phyloP scores from a whole-genome alignment of 345 rosid genomes.

The Microcos paniculata region DNA sequence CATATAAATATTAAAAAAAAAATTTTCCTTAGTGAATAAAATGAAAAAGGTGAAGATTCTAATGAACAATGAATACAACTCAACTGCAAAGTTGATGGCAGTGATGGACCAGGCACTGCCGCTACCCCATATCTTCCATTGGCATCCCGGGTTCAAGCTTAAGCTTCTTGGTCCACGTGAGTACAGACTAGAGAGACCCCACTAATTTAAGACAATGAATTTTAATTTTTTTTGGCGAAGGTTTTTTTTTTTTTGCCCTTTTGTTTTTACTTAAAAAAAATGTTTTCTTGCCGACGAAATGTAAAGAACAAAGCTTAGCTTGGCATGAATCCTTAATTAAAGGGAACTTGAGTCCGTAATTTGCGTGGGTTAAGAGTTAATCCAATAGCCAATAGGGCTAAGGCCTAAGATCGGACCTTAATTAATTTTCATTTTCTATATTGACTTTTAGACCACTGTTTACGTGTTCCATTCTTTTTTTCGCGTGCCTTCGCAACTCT shows the following conservation, averaged over 20 bases:
- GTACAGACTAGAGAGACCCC: not conserved
- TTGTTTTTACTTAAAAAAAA: not conserved
- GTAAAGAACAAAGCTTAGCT: not conserved
- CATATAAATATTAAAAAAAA: no score
- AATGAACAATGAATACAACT: no score
- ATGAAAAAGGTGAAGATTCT: no score
- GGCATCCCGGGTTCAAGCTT: not conserved
- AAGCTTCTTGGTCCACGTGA: constrained; percentile 8
- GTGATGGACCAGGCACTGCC: no score
- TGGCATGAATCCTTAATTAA: not conserved
- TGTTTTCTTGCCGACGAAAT: constrained; percentile 19
- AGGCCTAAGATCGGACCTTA: no score
- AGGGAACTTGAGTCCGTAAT: constrained; percentile 18
- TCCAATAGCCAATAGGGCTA: no score
- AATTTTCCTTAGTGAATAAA: no score
- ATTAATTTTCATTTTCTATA: no score
- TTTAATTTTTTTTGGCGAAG: not conserved
- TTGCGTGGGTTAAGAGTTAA: constrained; percentile 1
- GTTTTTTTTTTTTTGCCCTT: not conserved
- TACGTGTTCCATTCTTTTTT: not conserved
- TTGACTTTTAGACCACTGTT: not conserved
- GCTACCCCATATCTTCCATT: not conserved
- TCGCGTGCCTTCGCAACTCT: not conserved
- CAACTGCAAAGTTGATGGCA: no score
- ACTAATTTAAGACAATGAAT: not conserved